Conservation (phyloP, 164 flowering plant genomes). For the Houttuynia cordata region DNA sequence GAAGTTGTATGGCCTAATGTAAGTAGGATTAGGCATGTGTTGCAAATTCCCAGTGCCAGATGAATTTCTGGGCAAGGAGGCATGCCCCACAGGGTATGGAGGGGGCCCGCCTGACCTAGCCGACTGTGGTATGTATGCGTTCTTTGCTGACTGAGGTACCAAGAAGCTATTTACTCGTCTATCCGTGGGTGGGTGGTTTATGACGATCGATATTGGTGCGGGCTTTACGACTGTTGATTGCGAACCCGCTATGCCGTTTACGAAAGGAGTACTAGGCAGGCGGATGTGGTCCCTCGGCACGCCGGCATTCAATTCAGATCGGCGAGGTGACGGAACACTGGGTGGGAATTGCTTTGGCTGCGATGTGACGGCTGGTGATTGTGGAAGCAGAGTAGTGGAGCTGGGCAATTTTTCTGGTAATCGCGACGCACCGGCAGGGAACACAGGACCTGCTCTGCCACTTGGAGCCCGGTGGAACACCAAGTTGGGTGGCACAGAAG, state of each 20-base stretch:
- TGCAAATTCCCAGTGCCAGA: conserved; percentile 10
- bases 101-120: conserved; percentile 12
- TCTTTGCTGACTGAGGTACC: neutral
- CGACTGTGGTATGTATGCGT: conserved; percentile 9
- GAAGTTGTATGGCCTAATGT: conserved; percentile 7
- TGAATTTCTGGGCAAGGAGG: conserved; percentile 9
- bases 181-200: neutral
- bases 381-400: neutral
- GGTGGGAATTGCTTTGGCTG: neutral
- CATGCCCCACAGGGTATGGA: conserved; percentile 2
- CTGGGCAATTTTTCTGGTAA: neutral
- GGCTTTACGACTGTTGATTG: neutral
- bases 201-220: neutral
- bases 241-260: neutral
- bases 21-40: conserved; percentile 15
- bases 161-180: neutral
- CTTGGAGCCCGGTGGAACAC: neutral
- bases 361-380: neutral
- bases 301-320: neutral
- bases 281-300: neutral
- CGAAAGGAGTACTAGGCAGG: neutral
- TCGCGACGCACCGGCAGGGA: neutral
- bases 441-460: neutral
- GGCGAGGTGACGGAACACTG: neutral
- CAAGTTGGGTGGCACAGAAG: neutral